Base-by-base conservation (phyloP, 768 basidiomycete species). In the Mycena pura region DNA sequence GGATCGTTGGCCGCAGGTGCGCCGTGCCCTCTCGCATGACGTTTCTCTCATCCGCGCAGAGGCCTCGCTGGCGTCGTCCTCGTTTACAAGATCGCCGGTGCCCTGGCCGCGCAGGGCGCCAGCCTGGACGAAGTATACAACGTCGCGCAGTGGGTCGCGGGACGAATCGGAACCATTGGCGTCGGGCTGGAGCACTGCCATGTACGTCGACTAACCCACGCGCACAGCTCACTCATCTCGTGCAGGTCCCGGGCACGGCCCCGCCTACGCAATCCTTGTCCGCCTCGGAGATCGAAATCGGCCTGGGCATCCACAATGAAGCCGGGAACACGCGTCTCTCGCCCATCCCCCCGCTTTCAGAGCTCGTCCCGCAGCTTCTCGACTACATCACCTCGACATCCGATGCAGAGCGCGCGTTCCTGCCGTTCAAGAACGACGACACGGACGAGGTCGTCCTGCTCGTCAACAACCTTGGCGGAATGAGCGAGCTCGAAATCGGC, bases 291-390 rank as follows among this genome's bases (percentile, higher is more conserved):
- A 85, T 95, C 52, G 95, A 96, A 75, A 89, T 96, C 59, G 95
- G 95, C 17, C 86, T 93, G 80, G 92, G 95, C 13, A 91, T 96
- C 57, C 95, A 96, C 77, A 96, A 96, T 68, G 95, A 96, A 76
- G 85, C 87, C 45, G 95, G 91, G 8, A 82, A 87, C 63, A 77
- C 79, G 39, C 87, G 87, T 27, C 65, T 90, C 32, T 87, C 88
- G 0, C 91, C 90, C 5, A 79, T 89, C 3, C 93, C 94, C 0
- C 81, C 88, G 10, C 82, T 92, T 45, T 80, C 83, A 15, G 79
- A 89, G 62, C 85, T 96, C 55, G 78, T 95, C 43, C 80, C 82
- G n/a, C 78, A 85, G 64, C 80, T 96, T 43, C 75, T 95, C 22
- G 85, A 87, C 40, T 79, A 91, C 64, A 78, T 95, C 60, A 87